Evolutionary conservation across 2,329 filamentous ascomycete species (phyloP), one percentile per base, ranked within the genome.

Genomic region (Trichoderma sp.): DNA sequence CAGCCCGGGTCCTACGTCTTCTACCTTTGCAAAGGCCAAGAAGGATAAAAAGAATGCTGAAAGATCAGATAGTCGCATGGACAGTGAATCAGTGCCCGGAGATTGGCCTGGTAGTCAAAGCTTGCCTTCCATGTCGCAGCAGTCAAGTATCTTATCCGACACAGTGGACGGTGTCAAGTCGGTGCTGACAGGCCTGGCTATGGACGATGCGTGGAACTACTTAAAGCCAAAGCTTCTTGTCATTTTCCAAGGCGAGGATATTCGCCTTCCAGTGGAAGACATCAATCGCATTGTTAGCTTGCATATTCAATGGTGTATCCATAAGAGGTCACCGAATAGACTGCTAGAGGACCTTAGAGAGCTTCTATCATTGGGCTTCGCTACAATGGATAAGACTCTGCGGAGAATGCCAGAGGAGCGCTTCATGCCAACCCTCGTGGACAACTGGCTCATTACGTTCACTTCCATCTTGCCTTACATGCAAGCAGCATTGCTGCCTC

Each of bases 361-460:
- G 73, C 83, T 96, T 4, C 82, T 96, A 2, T 81, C 85, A n/a
- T 91, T 92, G 0, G 96, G 96, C 1, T 99, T 98, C 76, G 85
- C 87, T 34, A 94, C 91, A 2, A 84, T 99, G 2, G 95, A 97
- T 73, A 91, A 94, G 72, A 94, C 92, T 0, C 82, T 98, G 21
- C 87, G 90, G 60, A 88, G 88, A 56, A 89, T 93, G 0, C 86
- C 93, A 0, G 95, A 98, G 75, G 94, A 97, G 70, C 88, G 91
- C 39, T 86, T 98, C n/a, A 93, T 98, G 26, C 92, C 93, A 0
- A 89, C 93, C 68, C 84, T 99, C 0, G 95, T 97, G 2, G 93
- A 97, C 77, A 89, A 97, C 76, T 99, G 96, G 96, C 88, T 96
- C 69, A 90, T 96, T 58, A 94, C 96, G 0, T 97, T 97, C 75